Evolutionary conservation across 2,329 filamentous ascomycete genomes (phyloP), one percentile per base, ranked within the genome.

Genomic region (Blumeria graminis): DNA sequence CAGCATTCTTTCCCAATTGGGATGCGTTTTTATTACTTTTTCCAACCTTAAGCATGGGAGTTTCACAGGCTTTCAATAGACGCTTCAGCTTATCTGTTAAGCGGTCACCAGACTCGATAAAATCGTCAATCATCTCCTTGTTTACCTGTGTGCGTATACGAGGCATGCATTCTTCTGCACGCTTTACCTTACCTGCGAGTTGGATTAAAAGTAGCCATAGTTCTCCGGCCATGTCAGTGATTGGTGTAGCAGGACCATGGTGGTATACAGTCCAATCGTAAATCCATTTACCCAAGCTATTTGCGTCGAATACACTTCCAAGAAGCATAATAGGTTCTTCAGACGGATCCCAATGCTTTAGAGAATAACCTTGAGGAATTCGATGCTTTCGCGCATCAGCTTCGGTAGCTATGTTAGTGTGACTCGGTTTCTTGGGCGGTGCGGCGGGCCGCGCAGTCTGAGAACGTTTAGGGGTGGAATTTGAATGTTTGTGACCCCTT

Each of bases 201-300:
- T 95, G 86, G 68, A 96, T 96, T 58, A 96, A 77, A 53, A 95
- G 76, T 28, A 96, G 77, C 92, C 92, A 98, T 56, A 98, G 76
- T 65, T 96, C 89, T 62, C 90, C 92, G 1, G 92, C 89, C 69
- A 94, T 82, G 62, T 95, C 88, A 56, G 88, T 80, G 65, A 95
- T 86, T 55, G 88, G 86, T 10, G 84, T 87, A 43, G 78, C 78
- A 13, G 87, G 78, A 39, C 86, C 86, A 62, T 93, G 82, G 68
- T 84, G 82, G 72, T 86, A 94, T 61, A 95, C 86, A 16, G 92
- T 95, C 92, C 92, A 98, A 75, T 96, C 92, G 70, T 94, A 98
- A 66, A 98, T 93, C 92, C 92, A 98, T 71, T 95, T 95, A 65
- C 92, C 92, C 34, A 98, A 76, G 32, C 87, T 94, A 76, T 96